These are phyloP conservation scores for California macrophylla DNA, from an alignment of 441 rosid species.

Conservation along the genomic window DNA sequence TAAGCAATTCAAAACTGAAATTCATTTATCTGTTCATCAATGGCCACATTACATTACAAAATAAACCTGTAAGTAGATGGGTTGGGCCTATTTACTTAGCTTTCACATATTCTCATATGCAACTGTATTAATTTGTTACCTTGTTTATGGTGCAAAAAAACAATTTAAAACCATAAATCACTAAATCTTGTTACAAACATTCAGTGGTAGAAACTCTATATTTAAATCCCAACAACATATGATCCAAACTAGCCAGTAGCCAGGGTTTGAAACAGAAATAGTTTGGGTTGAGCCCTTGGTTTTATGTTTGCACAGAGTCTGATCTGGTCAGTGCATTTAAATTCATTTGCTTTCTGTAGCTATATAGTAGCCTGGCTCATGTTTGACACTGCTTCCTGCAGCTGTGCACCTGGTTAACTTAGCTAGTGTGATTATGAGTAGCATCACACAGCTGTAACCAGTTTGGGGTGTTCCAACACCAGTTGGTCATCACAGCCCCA, in stretches of 20 bases:
- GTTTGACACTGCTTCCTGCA: neutral
- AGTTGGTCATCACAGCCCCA: neutral
- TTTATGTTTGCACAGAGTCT: neutral
- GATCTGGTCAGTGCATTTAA: neutral
- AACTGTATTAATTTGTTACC: neutral
- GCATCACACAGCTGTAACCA: neutral
- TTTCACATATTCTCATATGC: neutral
- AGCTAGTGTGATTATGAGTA: neutral
- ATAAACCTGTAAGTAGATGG: neutral
- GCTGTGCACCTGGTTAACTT: too few relatives aligned
- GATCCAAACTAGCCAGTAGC: too few relatives aligned
- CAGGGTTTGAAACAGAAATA: neutral
- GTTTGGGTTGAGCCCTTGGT: neutral
- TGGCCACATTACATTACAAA: too few relatives aligned
- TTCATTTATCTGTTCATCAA: too few relatives aligned
- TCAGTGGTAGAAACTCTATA: neutral
- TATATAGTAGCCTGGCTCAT: neutral
- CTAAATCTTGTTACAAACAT: neutral
- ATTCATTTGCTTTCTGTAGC: slow-evolving; percentile 1
- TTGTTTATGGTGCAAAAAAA: neutral
- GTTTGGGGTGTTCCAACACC: neutral
- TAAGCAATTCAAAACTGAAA: too few relatives aligned
- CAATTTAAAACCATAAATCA: neutral
- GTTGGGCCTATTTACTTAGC: neutral
- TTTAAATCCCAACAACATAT: neutral